Evolutionary conservation across 202 grass and related monocot species (phyloP), one percentile per base, ranked within the genome.

Genomic region (Panicum hallii): DNA sequence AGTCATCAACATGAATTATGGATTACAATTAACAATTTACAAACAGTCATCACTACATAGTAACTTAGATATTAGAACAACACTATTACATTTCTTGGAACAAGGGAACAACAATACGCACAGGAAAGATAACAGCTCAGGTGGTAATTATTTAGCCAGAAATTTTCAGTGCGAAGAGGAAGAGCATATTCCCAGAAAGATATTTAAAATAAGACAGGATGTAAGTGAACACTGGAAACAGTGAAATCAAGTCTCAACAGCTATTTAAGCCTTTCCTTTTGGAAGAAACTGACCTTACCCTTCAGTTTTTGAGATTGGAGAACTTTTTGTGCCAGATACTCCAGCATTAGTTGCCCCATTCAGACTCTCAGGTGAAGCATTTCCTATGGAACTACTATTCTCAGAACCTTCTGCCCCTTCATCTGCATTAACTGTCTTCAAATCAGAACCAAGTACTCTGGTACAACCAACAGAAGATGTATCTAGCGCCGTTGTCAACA

Each of bases 221-320:
- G 72, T 58, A 42, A 80, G 53, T 70, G 41, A 23, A 53, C 68
- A 23, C 3, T 54, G 52, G 79, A 42, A 69, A 69, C 38, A 75
- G 8, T 57, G 17, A 79, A 50, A 11, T 42, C 47, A 80, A 45
- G 13, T 45, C 75, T 40, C 4, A 22, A 30, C 63, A 40, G 54
- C n/a, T 80, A 70, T 46, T 74, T 53, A 72, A 82, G 67, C 26
- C 12, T 69, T 61, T 67, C 74, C 79, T 82, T 58, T 50, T 44
- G 38, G 55, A 61, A 87, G 67, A 87, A 92, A 94, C 93, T 85
- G 77, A 99, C 91, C 91, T 96, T 99, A 99, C 97, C 93, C 90
- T 94, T 90, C 83, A 94, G 56, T 58, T 80, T 84, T 85, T 17
- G 80, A 72, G 76, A 66, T 90, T 86, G 69, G 26, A 80, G 83